A percentile compares a stretch with the other conserved stretches of the same genome.
Conservation (phyloP, 345 rosid species). For the Eucalyptus microcorys region DNA sequence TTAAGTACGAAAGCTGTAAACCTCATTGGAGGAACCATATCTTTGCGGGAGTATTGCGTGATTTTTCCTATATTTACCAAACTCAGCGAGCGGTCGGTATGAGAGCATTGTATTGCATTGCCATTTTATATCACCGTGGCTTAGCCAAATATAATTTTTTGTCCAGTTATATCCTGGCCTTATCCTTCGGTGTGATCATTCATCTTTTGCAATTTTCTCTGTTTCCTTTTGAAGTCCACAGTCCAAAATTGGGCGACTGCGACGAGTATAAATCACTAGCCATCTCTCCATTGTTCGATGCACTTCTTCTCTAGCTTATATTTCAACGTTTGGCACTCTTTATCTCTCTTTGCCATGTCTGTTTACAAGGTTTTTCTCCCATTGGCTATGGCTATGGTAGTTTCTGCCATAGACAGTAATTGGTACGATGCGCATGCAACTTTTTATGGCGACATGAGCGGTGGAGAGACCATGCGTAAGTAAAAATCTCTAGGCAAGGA, state of each 20-base stretch:
- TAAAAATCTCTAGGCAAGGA: background rate
- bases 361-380: background rate
- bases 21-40: background rate
- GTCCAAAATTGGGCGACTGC: background rate
- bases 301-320: background rate
- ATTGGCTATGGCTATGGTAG: background rate
- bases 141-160: background rate
- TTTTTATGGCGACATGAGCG: background rate
- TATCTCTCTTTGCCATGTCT: background rate
- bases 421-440: constrained; percentile 3
- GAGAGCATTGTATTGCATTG: background rate
- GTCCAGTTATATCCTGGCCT: background rate
- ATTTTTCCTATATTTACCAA: background rate
- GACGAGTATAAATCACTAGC: background rate
- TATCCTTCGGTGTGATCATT: background rate
- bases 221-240: background rate
- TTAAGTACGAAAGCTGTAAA: background rate
- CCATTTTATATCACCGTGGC: background rate
- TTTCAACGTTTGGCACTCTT: background rate
- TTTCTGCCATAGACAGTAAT: background rate
- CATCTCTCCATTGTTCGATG: background rate
- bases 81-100: background rate
- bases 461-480: background rate
- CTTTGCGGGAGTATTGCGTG: background rate
- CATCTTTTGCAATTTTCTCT: background rate